Conservation (phyloP, 768 basidiomycete genomes). For the Nidularia pulvinata region DNA sequence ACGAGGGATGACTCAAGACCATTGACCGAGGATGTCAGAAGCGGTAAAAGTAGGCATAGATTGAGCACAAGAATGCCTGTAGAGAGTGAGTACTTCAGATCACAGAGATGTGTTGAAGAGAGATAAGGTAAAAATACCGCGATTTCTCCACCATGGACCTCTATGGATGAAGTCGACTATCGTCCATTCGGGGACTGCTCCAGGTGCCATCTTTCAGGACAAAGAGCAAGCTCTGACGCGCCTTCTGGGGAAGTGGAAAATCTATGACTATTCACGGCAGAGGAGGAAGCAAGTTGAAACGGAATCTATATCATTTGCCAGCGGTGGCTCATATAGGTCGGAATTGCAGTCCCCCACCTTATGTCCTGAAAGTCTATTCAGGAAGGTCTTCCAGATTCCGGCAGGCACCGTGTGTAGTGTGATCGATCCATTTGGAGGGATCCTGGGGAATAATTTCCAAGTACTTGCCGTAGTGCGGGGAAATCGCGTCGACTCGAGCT, state of each 20-base stretch:
- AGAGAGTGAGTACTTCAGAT: background rate
- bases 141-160: slow-evolving; percentile 63
- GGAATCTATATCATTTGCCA: background rate
- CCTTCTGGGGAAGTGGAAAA: background rate
- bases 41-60: slow-evolving; percentile 55
- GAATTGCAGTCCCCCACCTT: too few relatives aligned
- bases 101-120: background rate
- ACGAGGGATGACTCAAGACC: slow-evolving; percentile 71
- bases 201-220: slow-evolving; percentile 8
- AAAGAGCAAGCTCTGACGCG: background rate
- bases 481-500: too few relatives aligned
- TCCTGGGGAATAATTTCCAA: background rate
- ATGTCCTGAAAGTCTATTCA: too few relatives aligned
- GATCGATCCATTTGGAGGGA: background rate
- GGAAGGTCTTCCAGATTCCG: background rate
- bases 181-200: slow-evolving; percentile 45
- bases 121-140: slow-evolving; percentile 31
- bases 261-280: background rate
- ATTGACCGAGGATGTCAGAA: slow-evolving; percentile 66
- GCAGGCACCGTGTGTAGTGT: background rate
- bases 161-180: slow-evolving; percentile 59
- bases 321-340: background rate
- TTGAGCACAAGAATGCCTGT: slow-evolving; percentile 60
- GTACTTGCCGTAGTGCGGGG: background rate
- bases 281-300: background rate